A percentile compares a stretch with the other conserved stretches of the same genome.
Conservation (phyloP, 495 filamentous ascomycete genomes). For the Paragyromitra xinjiangensis region DNA sequence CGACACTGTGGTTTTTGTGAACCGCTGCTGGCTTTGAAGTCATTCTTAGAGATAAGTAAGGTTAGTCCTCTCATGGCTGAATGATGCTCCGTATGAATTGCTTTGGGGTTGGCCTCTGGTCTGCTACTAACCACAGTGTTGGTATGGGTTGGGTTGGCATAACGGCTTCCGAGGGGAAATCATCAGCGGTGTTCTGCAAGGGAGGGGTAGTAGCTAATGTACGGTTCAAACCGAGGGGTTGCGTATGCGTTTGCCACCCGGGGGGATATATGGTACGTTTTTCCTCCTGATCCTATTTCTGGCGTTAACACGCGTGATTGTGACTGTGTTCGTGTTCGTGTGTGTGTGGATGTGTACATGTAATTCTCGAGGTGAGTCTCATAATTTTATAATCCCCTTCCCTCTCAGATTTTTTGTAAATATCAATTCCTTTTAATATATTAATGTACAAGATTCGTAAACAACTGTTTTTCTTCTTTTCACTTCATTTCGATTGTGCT, state of each 20-base stretch:
- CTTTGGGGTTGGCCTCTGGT: not conserved
- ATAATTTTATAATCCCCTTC: not conserved
- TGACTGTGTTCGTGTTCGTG: not conserved
- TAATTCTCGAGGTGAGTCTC: not conserved
- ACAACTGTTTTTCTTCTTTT: not conserved
- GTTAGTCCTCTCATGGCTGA: not conserved
- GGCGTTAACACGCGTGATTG: not conserved
- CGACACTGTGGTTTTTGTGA: not conserved
- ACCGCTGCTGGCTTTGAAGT: no score
- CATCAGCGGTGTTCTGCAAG: not conserved
- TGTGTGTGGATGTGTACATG: not conserved
- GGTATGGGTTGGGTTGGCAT: conserved; percentile 12
- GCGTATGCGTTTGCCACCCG: not conserved
- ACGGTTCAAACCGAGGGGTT: not conserved
- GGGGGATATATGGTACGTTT: conserved; percentile 11
- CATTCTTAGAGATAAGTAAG: not conserved
- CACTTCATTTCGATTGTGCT: not conserved
- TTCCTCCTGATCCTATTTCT: not conserved
- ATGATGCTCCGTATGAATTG: not conserved
- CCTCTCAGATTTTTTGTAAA: not conserved
- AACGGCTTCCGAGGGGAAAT: not conserved
- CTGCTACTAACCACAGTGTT: not conserved
- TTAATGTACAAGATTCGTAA: not conserved
- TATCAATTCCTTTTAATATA: not conserved
- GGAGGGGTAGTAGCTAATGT: not conserved